Percentiles rank a stretch among this genome's conserved stretches.
Evolutionary conservation across 768 basidiomycete genomes (phyloP).

Genomic region (Peribolospora baueri): DNA sequence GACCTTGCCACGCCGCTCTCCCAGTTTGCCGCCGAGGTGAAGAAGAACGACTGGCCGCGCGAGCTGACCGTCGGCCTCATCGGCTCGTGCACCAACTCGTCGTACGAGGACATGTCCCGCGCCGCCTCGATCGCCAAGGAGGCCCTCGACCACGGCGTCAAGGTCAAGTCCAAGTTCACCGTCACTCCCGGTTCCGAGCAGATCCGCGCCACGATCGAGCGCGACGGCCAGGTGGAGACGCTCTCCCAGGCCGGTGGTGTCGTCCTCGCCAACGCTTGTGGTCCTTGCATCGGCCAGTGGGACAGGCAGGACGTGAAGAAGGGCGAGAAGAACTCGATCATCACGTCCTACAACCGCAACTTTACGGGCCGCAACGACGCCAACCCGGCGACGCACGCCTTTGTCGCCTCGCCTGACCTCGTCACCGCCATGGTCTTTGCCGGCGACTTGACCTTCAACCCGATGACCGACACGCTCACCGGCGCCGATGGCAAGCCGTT

Average conservation of each 20-base stretch:
- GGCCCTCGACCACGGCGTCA: constrained; percentile 63
- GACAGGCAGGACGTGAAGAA: constrained; percentile 89
- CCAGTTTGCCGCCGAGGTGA: constrained; percentile 71
- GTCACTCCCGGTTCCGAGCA: constrained; percentile 97
- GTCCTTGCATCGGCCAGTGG: constrained; percentile 99
- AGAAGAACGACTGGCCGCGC: constrained; percentile 87
- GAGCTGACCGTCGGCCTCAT: constrained; percentile 95
- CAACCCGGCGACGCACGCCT: constrained; percentile 94
- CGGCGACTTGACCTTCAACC: constrained; percentile 88
- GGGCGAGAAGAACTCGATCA: constrained; percentile 92
- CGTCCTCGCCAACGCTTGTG: constrained; percentile 94
- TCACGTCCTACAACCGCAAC: constrained; percentile 99
- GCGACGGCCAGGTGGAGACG: constrained; percentile 72
- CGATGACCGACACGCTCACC: constrained; percentile 62
- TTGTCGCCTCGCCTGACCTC: constrained; percentile 78
- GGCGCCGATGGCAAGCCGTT: constrained; percentile 86
- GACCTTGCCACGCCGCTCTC: constrained; percentile 96
- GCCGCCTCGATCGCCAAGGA: constrained; percentile 80
- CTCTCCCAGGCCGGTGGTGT: constrained; percentile 75
- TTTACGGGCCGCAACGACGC: constrained; percentile 99
- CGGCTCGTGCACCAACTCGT: constrained; percentile 99
- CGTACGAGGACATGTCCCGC: constrained; percentile 98
- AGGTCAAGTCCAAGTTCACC: constrained; percentile 80
- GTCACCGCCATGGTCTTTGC: constrained; percentile 94
- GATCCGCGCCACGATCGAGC: constrained; percentile 87